Conservation (phyloP, 495 filamentous ascomycete genomes). For the Aspergillus egyptiacus region DNA sequence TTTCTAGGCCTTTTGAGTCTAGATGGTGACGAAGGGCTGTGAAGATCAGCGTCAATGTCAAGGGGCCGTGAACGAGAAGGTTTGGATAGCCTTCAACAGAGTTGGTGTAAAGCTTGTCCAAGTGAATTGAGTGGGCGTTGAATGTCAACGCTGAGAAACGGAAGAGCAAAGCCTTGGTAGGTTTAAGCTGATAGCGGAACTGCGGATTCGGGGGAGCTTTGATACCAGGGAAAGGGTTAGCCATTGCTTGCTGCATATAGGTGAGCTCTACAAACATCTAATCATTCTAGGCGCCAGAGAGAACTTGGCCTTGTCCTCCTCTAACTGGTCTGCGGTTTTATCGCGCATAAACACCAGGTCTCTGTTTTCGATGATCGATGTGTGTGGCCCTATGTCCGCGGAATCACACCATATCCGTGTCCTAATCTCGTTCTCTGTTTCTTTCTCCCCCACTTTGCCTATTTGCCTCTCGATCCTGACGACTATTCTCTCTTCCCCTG, state of each 20-base stretch:
- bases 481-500: conserved; percentile 53
- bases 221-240: conserved; percentile 17
- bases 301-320: conserved; percentile 25
- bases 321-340: conserved; percentile 31
- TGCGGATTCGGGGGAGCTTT: conserved; percentile 41
- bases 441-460: conserved; percentile 30
- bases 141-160: conserved; percentile 80
- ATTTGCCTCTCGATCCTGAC: conserved; percentile 53
- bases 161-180: conserved; percentile 64
- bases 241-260: conserved; percentile 1
- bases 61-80: conserved; percentile 78
- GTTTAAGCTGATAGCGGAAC: conserved; percentile 56
- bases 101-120: conserved; percentile 65
- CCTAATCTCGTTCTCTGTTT: conserved; percentile 31
- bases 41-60: conserved; percentile 71
- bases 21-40: conserved; percentile 53
- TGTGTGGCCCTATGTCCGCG: conserved; percentile 31
- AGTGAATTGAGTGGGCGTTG: conserved; percentile 81
- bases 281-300: conserved; percentile 25
- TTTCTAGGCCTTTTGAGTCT: conserved; percentile 17
- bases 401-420: conserved; percentile 39
- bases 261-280: conserved; percentile 29
- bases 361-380: conserved; percentile 46
- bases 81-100: conserved; percentile 66
- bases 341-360: conserved; percentile 58